Evolutionary conservation across 352 stramenopile species (phyloP).

Genomic region (Thalassiosira delicatula): DNA sequence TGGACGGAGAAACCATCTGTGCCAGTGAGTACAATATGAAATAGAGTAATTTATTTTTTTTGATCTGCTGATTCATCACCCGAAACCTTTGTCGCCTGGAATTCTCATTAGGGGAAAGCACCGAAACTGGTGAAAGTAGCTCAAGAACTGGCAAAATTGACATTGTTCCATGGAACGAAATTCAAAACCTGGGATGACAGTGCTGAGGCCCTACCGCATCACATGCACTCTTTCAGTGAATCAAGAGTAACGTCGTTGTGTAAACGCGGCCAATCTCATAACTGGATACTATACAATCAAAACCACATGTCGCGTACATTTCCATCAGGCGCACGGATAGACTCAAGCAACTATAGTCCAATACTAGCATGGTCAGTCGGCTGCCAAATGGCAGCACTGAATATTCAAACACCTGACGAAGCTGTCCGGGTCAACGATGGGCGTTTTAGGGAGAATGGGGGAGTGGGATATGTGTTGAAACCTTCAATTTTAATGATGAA

Average conservation of each 20-base stretch:
- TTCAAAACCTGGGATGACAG: constrained; percentile 74
- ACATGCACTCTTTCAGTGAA: constrained; percentile 85
- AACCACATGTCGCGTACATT: constrained; percentile 87
- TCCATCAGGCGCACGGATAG: constrained; percentile 85
- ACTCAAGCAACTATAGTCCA: constrained; percentile 90
- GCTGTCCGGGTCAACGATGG: constrained; percentile 87
- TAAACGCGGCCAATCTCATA: constrained; percentile 51
- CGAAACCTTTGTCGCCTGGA: too few species aligned
- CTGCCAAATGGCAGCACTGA: constrained; percentile 89
- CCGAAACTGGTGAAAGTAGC: constrained; percentile 56
- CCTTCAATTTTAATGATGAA: constrained; percentile 77
- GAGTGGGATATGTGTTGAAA: constrained; percentile 89
- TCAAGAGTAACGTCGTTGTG: constrained; percentile 71
- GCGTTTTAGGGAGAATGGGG: constrained; percentile 88
- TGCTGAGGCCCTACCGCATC: constrained; percentile 59
- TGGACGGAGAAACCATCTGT: constrained; percentile 43
- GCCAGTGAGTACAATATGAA: constrained; percentile 28
- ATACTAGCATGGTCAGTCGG: constrained; percentile 86
- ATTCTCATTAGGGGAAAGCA: constrained; percentile 32
- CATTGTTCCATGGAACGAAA: constrained; percentile 79
- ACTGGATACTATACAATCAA: constrained; percentile 84
- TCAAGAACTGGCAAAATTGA: constrained; percentile 75
- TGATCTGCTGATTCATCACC: too few species aligned
- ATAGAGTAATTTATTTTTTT: too few species aligned
- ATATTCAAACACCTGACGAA: constrained; percentile 88